Evolutionary conservation across 2,329 filamentous ascomycete genomes (phyloP).

Genomic region (Aspergillus luchuensis): DNA sequence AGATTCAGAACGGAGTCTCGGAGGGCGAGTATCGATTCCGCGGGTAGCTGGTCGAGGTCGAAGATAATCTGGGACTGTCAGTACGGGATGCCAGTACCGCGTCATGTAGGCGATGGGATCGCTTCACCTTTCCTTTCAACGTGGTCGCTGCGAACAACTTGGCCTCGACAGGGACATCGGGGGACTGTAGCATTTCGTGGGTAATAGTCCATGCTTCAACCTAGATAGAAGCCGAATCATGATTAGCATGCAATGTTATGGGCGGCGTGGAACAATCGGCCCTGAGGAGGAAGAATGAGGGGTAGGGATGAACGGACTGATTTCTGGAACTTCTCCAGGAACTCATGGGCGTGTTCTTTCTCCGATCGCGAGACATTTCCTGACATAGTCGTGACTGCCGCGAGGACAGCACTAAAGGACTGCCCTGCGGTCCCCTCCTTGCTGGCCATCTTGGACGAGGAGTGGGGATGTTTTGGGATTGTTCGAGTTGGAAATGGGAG

Average conservation of each 20-base stretch:
- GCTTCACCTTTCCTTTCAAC: slow-evolving; percentile 88
- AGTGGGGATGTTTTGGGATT: slow-evolving; percentile 31
- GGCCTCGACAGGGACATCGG: slow-evolving; percentile 74
- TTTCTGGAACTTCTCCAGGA: slow-evolving; percentile 94
- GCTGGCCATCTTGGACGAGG: slow-evolving; percentile 62
- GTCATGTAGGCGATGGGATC: slow-evolving; percentile 3
- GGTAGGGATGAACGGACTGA: slow-evolving; percentile 65
- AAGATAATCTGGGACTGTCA: slow-evolving; percentile 77
- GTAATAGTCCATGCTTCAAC: slow-evolving; percentile 88
- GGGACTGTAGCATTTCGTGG: slow-evolving; percentile 79
- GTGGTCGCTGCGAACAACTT: slow-evolving; percentile 96
- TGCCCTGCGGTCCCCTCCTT: slow-evolving; percentile 64
- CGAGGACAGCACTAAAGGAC: slow-evolving; percentile 80
- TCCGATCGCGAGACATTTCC: slow-evolving; percentile 76
- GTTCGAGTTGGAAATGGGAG: slow-evolving; percentile 19
- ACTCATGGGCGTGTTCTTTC: slow-evolving; percentile 90
- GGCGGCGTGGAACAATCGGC: not conserved
- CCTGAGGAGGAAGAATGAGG: slow-evolving; percentile 20
- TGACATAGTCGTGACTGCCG: slow-evolving; percentile 88
- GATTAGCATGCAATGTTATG: slow-evolving; percentile 6
- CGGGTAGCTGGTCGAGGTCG: slow-evolving; percentile 85
- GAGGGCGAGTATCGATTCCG: slow-evolving; percentile 71
- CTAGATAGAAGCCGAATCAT: slow-evolving; percentile 48
- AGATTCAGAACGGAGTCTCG: slow-evolving; percentile 82
- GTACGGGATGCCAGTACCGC: slow-evolving; percentile 14